Percentiles rank a stretch among this genome's conserved stretches.
Conservation (phyloP, 2,329 filamentous ascomycete genomes). For the Ophiosphaerella herpotricha region DNA sequence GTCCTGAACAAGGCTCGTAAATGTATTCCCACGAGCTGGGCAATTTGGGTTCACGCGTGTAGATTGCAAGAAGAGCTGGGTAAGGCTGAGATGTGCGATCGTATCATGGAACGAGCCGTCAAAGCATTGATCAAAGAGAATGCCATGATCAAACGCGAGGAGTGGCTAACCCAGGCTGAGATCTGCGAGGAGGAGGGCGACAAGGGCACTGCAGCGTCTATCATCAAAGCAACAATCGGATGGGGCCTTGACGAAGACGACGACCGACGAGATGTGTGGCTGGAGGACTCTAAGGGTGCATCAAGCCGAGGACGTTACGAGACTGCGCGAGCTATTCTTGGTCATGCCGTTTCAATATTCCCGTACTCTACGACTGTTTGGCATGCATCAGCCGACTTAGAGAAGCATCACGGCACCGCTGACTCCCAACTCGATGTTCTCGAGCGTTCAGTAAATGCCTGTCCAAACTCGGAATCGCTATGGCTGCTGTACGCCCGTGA, state of each 20-base stretch:
- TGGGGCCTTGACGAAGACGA: constrained; percentile 96
- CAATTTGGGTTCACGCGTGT: constrained; percentile 96
- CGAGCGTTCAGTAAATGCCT: constrained; percentile 92
- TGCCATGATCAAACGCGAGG: constrained; percentile 95
- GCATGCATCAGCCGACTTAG: constrained; percentile 87
- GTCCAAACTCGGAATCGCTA: constrained; percentile 84
- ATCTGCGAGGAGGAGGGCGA: constrained; percentile 93
- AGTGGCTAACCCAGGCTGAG: constrained; percentile 95
- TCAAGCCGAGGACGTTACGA: constrained; percentile 82
- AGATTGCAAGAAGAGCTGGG: constrained; percentile 89
- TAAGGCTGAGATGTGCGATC: constrained; percentile 72
- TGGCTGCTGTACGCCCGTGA: constrained; percentile 98
- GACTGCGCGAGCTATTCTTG: constrained; percentile 91
- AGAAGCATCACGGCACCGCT: constrained; percentile 84
- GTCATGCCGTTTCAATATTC: constrained; percentile 87
- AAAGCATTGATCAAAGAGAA: constrained; percentile 87
- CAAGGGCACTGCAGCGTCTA: constrained; percentile 81
- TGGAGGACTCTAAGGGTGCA: constrained; percentile 85
- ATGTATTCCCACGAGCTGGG: constrained; percentile 87
- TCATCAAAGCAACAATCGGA: constrained; percentile 89
- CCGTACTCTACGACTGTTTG: constrained; percentile 85
- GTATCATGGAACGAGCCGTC: constrained; percentile 92
- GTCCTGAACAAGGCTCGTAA: constrained; percentile 95
- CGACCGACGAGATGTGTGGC: constrained; percentile 93
- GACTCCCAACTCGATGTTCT: constrained; percentile 83